Base-by-base conservation (phyloP, 2,329 filamentous ascomycete species). In the Laburnicola sp. region DNA sequence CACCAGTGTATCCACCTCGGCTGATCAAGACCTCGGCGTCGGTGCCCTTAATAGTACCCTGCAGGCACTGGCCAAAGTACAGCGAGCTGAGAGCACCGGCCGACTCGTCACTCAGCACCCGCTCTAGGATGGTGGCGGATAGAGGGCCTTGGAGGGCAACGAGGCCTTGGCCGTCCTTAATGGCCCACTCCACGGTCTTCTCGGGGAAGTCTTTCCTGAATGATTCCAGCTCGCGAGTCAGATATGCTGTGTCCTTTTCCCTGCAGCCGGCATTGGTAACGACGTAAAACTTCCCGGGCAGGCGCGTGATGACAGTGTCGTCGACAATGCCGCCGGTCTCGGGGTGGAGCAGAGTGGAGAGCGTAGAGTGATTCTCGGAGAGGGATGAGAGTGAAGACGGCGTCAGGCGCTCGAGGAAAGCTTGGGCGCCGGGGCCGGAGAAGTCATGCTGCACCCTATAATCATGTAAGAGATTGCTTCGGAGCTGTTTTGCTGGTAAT, bases 241-340 rank as follows among this genome's bases (percentile, higher is more conserved):
- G 76, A 74, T 92, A 97, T 45, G 80, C 82, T 54, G 88, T 79
- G 74, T 97, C 93, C 77, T 97, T 97, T 40, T 91, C 87, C 47
- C 91, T 82, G 74, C 92, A 96, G 32, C 86, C 94, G 25, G 93
- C 94, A 72, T 99, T 99, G 58, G 92, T 96, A 54, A 99, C 94
- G 51, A 97, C 86, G 75, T 97, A 96, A 78, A 92, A 97, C 47
- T 82, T 67, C 31, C 64, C 65, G 2, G 67, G 50, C 9, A 96
- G 80, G 54, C 88, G 83, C 4, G 92, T 95, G 66, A 99, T 86
- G 63, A 99, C 87, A 3, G 89, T 91, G 75, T 99, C 94, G 70
- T 99, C 94, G 42, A 96, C 86, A 62, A 99, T 97, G 43, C 94
- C 94, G 36, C 94, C 94, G 0, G 86, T 92, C 9, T 78, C 79